Conservation (phyloP, 441 rosid genomes). For the Syzygium malaccense region DNA sequence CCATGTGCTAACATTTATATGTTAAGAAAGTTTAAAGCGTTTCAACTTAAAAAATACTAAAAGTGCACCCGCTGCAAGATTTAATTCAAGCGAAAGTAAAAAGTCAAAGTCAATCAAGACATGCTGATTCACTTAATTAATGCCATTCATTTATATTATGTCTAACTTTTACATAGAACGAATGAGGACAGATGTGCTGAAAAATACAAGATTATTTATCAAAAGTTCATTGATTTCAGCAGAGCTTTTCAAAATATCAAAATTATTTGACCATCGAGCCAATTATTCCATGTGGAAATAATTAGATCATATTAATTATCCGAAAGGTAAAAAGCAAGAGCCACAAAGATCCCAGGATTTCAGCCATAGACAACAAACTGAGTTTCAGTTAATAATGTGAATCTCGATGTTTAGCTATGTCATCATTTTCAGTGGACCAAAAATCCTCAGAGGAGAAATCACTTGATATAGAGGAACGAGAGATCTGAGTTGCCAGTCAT, state of each 20-base stretch:
- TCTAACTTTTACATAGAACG: not conserved
- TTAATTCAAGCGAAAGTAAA: not conserved
- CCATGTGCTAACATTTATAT: not conserved
- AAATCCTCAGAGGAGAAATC: not conserved
- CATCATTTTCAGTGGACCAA: not conserved
- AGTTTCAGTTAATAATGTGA: not conserved
- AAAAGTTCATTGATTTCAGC: not conserved
- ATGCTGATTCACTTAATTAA: not conserved
- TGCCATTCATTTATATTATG: not conserved
- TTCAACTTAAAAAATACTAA: not conserved
- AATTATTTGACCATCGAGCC: not conserved
- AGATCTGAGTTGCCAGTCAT: not conserved
- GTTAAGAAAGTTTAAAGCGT: not conserved
- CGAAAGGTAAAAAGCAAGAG: not conserved
- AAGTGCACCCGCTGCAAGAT: not conserved
- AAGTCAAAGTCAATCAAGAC: not conserved
- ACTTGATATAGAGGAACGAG: not conserved
- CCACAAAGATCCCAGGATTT: not conserved
- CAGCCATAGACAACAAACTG: not conserved
- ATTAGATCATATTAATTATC: not conserved
- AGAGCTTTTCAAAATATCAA: not conserved
- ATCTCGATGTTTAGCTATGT: not conserved
- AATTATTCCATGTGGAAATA: not conserved
- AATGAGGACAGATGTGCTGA: not conserved
- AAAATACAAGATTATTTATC: not conserved